Evolutionary conservation across 2,329 filamentous ascomycete species (phyloP).

Genomic region (Diaporthe batatas): DNA sequence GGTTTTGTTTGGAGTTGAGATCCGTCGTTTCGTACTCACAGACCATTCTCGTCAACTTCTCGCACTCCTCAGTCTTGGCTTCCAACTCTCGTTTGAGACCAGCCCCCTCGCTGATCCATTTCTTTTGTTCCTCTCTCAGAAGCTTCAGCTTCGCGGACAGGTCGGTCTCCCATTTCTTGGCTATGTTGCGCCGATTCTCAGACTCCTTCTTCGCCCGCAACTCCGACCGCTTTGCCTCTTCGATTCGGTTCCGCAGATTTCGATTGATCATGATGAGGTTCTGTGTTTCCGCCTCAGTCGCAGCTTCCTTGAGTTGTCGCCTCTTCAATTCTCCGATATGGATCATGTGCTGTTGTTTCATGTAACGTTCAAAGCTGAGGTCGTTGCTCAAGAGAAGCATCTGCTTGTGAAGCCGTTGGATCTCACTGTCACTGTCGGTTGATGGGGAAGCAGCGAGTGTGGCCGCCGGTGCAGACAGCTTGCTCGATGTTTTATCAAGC

Average conservation of each 20-base stretch:
- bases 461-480: slow-evolving; percentile 47
- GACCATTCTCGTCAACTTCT: slow-evolving; percentile 75
- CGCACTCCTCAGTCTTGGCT: slow-evolving; percentile 69
- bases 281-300: slow-evolving; percentile 85
- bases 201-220: slow-evolving; percentile 79
- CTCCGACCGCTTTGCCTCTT: slow-evolving; percentile 79
- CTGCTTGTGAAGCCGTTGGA: slow-evolving; percentile 76
- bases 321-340: slow-evolving; percentile 85
- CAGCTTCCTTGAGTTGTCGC: slow-evolving; percentile 80
- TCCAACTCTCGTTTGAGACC: slow-evolving; percentile 70
- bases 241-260: slow-evolving; percentile 77
- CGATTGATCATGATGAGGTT: slow-evolving; percentile 84
- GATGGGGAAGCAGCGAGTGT: slow-evolving; percentile 48
- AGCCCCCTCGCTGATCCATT: slow-evolving; percentile 70
- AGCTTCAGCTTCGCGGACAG: slow-evolving; percentile 74
- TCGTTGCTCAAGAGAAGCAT: slow-evolving; percentile 84
- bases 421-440: slow-evolving; percentile 54
- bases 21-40: slow-evolving; percentile 79
- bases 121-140: slow-evolving; percentile 78
- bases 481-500: slow-evolving; percentile 53
- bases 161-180: slow-evolving; percentile 83
- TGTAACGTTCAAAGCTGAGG: slow-evolving; percentile 84
- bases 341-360: slow-evolving; percentile 85
- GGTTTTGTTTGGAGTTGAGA: slow-evolving; percentile 71
- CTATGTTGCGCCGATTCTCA: slow-evolving; percentile 77